These are phyloP conservation scores for Avicennia marina DNA, from an alignment of 257 asterid genomes.

Conservation along the genomic window DNA sequence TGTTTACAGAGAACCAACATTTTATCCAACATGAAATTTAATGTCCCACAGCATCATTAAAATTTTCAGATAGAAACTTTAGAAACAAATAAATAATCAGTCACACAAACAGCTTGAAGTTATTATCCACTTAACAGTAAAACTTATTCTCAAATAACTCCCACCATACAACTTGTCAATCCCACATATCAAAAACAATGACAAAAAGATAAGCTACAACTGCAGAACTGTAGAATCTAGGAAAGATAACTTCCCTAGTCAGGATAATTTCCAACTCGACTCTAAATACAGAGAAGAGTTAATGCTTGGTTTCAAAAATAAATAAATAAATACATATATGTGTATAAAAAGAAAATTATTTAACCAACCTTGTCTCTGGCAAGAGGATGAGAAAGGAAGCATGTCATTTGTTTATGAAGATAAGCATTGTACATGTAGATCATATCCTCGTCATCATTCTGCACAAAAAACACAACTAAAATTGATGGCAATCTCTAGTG, in stretches of 20 bases:
- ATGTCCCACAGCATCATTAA: neutral
- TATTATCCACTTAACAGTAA: no score
- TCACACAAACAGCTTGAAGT: no score
- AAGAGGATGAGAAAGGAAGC: conserved; percentile 86
- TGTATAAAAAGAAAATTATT: neutral
- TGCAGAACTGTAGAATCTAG: no score
- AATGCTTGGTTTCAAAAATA: conserved; percentile 11
- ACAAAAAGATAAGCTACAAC: no score
- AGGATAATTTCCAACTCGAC: conserved; percentile 2
- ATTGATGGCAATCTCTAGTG: conserved; percentile 19
- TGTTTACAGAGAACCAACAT: neutral
- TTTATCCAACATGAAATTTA: neutral
- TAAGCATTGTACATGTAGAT: conserved; percentile 84
- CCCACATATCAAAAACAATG: neutral
- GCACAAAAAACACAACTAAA: conserved; percentile 34
- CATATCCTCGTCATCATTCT: conserved; percentile 94
- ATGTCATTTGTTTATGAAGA: conserved; percentile 81
- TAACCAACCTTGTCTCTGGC: conserved; percentile 85
- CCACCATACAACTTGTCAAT: no score
- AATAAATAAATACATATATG: neutral
- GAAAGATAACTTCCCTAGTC: neutral
- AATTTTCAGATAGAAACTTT: neutral
- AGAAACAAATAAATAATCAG: no score
- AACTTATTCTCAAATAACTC: no score
- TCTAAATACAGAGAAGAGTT: neutral